Conservation (phyloP, 2,329 filamentous ascomycete species). For the Pseudogymnoascus verrucosus region DNA sequence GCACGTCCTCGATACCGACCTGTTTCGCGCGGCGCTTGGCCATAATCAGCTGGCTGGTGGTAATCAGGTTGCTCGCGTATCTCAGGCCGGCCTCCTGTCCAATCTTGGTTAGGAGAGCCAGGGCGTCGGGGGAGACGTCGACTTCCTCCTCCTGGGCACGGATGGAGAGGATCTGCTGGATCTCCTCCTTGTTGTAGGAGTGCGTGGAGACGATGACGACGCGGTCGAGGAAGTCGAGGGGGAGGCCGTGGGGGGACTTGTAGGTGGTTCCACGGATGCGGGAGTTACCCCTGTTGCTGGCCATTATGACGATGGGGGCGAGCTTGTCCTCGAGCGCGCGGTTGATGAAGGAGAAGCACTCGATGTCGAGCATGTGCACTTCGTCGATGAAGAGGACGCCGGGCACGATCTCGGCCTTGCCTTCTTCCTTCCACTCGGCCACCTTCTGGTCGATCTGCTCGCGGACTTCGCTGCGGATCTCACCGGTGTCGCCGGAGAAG, state of each 20-base stretch:
- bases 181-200: conserved; percentile 72
- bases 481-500: conserved; percentile 95
- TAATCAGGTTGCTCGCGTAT: conserved; percentile 97
- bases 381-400: conserved; percentile 98
- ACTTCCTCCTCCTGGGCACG: conserved; percentile 94
- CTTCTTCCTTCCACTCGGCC: conserved; percentile 97
- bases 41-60: conserved; percentile 78
- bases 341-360: conserved; percentile 98
- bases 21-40: conserved; percentile 80
- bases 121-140: conserved; percentile 79
- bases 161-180: conserved; percentile 86
- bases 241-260: conserved; percentile 84
- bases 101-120: conserved; percentile 91
- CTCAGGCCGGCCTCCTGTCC: conserved; percentile 84
- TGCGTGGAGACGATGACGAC: conserved; percentile 95
- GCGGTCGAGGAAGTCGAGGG: conserved; percentile 90
- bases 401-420: conserved; percentile 95
- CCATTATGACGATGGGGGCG: conserved; percentile 98
- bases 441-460: conserved; percentile 99
- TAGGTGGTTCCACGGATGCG: conserved; percentile 92
- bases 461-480: conserved; percentile 93
- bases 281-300: conserved; percentile 87
- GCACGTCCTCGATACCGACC: conserved; percentile 79
- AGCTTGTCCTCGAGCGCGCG: conserved; percentile 90
- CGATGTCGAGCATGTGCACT: conserved; percentile 99